These are phyloP conservation scores for Barnettozyma californica DNA, from an alignment of 805 yeast genomes.

Conservation along the genomic window DNA sequence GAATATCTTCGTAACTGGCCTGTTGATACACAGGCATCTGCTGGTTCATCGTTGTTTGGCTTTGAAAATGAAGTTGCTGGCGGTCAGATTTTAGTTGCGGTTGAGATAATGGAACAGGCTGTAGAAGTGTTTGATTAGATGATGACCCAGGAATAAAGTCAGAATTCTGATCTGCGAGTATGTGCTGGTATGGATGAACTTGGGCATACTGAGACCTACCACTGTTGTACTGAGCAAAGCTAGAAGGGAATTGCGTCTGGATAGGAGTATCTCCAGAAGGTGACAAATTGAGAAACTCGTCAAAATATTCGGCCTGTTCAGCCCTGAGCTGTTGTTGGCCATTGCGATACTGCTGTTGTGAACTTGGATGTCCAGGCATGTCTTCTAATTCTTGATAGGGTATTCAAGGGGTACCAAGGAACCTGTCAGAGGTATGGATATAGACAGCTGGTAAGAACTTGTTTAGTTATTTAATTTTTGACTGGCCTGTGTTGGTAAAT, in stretches of 20 bases:
- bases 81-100: background rate
- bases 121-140: background rate
- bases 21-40: background rate
- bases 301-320: constrained; percentile 5
- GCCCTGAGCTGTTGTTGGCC: background rate
- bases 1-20: background rate
- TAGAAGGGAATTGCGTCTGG: constrained; percentile 6
- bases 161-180: background rate
- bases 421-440: background rate
- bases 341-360: background rate
- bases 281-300: constrained; percentile 18
- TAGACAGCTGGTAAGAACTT: background rate
- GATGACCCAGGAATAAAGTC: background rate
- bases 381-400: background rate
- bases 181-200: background rate
- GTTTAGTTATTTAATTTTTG: background rate
- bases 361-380: background rate
- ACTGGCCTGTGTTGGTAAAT: background rate
- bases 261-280: constrained; percentile 15
- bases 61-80: background rate
- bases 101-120: background rate
- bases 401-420: background rate
- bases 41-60: background rate
- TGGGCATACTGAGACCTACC: background rate
- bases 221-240: background rate